Base-by-base conservation (phyloP, 2,329 filamentous ascomycete species). In the Fusarium albidum region DNA sequence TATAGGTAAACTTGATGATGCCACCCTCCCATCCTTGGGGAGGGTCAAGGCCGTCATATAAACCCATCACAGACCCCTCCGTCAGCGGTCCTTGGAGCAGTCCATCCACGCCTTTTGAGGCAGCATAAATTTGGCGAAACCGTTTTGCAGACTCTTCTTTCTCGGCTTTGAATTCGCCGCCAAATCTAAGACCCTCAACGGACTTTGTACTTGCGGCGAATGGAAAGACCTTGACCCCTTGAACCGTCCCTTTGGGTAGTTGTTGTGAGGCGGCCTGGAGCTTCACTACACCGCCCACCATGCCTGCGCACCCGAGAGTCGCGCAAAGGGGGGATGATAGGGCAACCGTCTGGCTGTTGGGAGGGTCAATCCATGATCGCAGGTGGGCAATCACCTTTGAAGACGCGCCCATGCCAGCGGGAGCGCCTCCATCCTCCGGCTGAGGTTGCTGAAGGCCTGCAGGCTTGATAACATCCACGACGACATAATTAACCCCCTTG, bases 241-340 rank as follows among this genome's bases (percentile, higher is more conserved):
- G 80, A 6, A 91, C 77, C 1, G 84, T 80, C 33, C 84, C 86
- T 52, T 86, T 85, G 6, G 87, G 79, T n/a, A 92, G 76, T 45
- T 89, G 90, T 33, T 82, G 77, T 12, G 91, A 86, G 1, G 94
- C 93, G 9, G 90, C 87, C 69, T 98, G 92, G 26, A 99, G 81
- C 56, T 94, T 92, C 49, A 96, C 83, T 34, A 98, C 85, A 1
- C 92, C 91, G 11, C 95, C 95, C 9, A 96, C 90, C 44, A 96
- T 82, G 2, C 86, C 87, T 32, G 84, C 78, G 45, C 84, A 86
- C 3, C 87, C 88, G 17, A 99, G 79, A 1, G 89, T 83, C 26
- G 84, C 83, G 71, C 91, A 96, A 7, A 99, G 77, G 4, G 87
- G 75, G 0, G 87, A 83, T 2, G 95, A 98, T 18, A 99, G 78